These are phyloP conservation scores for Escallonia rubra DNA, from an alignment of 129 eudicot genomes.

Conservation along the genomic window DNA sequence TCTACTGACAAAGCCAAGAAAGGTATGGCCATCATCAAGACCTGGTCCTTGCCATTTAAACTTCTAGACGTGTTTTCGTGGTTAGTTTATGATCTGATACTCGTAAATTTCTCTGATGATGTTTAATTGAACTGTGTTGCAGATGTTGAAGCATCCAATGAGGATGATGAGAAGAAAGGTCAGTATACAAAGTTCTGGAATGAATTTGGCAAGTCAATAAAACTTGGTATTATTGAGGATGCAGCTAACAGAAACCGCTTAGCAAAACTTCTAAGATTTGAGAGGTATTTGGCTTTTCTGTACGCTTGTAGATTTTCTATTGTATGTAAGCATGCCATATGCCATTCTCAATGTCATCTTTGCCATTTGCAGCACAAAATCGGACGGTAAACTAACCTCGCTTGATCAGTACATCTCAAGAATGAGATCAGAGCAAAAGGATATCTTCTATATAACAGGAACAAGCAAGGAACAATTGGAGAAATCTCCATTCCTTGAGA, in stretches of 20 bases:
- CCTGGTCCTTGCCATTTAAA: not conserved
- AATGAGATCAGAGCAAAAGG: conserved; percentile 93
- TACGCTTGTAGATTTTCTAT: not conserved
- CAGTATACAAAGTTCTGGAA: conserved; percentile 95
- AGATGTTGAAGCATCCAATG: conserved; percentile 86
- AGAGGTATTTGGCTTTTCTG: conserved; percentile 42
- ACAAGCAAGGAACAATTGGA: conserved; percentile 84
- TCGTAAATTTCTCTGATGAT: not conserved
- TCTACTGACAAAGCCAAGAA: conserved; percentile 59
- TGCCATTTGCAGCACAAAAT: conserved; percentile 53
- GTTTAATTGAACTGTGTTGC: conserved; percentile 14
- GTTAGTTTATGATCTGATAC: too few relatives aligned
- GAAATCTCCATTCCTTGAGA: conserved; percentile 95
- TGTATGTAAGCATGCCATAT: not conserved
- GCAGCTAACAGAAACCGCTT: conserved; percentile 89
- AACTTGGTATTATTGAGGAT: conserved; percentile 92
- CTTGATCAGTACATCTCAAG: conserved; percentile 93
- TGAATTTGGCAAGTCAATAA: conserved; percentile 93
- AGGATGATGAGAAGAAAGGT: conserved; percentile 80
- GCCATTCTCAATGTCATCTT: not conserved
- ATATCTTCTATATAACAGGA: conserved; percentile 92
- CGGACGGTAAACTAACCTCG: conserved; percentile 80
- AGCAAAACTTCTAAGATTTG: conserved; percentile 91
- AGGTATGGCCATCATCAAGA: conserved; percentile 26
- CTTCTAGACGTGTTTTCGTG: not conserved